Base-by-base conservation (phyloP, 2,329 filamentous ascomycete species). In the Colletotrichum sp. region DNA sequence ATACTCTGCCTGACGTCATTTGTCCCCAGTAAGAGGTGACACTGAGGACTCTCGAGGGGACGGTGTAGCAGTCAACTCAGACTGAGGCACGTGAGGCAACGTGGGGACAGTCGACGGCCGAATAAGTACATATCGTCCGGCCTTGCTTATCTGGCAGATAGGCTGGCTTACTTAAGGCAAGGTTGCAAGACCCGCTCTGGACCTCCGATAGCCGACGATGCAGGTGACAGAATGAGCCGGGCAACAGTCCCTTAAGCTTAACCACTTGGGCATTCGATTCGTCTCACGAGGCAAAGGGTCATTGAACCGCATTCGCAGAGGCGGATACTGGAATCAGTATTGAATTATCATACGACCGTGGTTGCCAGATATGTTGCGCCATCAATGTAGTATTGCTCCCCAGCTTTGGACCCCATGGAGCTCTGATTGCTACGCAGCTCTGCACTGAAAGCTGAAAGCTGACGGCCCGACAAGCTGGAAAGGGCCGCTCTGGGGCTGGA, bases 1-100 rank as follows among this genome's bases (percentile, higher is more conserved):
- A 33, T 57, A 34, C 63, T 63, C 38, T 27, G 13, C 59, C 63
- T 74, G 72, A 74, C 72, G 69, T 74, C 72, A 74, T 74, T 63
- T 59, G 6, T 11, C 63, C 34, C 72, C 34, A 24, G 72, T 67
- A 73, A 72, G 62, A 72, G 68, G 69, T 72, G 63, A 73, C 66
- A 69, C 16, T 34, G 27, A 21, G n/a, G 21, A 61, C 58, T 54
- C 15, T 54, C 18, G 18, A 47, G 38, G 38, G 18, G 38, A n/a
- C 38, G 38, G 38, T 18, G 38, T n/a, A n/a, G 38, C 38, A 47
- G 18, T 47, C 15, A 38, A 38, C 34, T 16, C 38, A 47, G 29
- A 13, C 16, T 29, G 34, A 71, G 24, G 24, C 24, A 24, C 24
- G 24, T 24, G 24, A 24, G 61, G 38, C 34, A 43, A 58, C 54